phyloP scores from a whole-genome alignment of 768 basidiomycete species.

The Ramaria rubella region DNA sequence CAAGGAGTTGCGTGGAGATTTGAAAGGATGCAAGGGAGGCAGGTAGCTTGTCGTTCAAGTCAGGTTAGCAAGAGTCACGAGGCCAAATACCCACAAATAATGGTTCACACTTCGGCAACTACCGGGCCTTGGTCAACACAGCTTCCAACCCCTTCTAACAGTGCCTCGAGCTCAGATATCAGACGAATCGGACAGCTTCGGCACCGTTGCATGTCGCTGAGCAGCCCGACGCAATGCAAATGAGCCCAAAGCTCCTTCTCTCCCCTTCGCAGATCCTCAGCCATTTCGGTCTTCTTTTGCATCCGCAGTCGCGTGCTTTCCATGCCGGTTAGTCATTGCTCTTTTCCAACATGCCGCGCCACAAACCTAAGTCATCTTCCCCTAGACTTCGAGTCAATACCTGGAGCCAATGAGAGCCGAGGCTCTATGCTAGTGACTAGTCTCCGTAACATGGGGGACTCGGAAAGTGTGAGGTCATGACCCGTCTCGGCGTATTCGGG shows the following conservation, averaged over 20 bases:
- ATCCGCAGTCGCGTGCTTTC: neutral
- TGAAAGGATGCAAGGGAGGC: neutral
- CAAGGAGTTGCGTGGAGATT: neutral
- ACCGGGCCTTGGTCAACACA: neutral
- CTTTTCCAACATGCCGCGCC: neutral
- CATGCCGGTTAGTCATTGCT: neutral
- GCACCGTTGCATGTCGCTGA: neutral
- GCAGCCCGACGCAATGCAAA: too few relatives aligned
- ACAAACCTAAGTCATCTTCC: too few relatives aligned
- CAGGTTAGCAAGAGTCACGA: neutral
- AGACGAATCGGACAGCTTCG: neutral
- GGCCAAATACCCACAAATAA: constrained; percentile 1
- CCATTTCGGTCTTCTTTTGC: neutral
- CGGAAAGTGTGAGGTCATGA: too few relatives aligned
- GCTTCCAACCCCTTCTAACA: neutral
- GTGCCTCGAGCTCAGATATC: neutral
- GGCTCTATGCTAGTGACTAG: too few relatives aligned
- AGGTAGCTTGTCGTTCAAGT: neutral
- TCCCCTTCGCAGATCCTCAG: neutral
- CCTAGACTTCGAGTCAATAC: too few relatives aligned
- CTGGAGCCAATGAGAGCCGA: too few relatives aligned
- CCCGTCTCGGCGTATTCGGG: too few relatives aligned
- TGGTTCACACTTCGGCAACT: neutral
- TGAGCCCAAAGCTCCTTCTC: too few relatives aligned
- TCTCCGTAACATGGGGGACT: too few relatives aligned